phyloP scores from a whole-genome alignment of 2,329 filamentous ascomycete species.

The Phoma sp. region DNA sequence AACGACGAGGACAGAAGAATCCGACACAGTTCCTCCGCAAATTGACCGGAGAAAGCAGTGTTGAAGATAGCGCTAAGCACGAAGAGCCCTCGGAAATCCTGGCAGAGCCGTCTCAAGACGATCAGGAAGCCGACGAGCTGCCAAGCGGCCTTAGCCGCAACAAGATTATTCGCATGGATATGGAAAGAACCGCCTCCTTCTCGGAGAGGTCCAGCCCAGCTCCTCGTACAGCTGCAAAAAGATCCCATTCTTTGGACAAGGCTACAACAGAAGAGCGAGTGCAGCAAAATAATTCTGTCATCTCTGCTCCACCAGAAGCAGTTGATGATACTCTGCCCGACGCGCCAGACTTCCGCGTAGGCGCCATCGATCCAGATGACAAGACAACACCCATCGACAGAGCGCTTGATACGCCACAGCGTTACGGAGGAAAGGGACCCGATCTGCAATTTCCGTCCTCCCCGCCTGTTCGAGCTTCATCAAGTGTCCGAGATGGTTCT shows the following conservation, averaged over 20 bases:
- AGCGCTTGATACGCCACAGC: not conserved
- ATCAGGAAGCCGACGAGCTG: conserved; percentile 4
- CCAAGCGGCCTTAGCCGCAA: not conserved
- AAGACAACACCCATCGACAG: conserved; percentile 16
- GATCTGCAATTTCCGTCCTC: conserved; percentile 30
- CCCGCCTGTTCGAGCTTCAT: conserved; percentile 24
- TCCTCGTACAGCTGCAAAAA: not conserved
- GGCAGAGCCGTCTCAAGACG: not conserved
- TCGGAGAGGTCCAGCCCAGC: not conserved
- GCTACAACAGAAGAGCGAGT: not conserved
- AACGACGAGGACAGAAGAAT: conserved; percentile 12
- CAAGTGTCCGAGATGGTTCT: conserved; percentile 37
- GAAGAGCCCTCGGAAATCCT: not conserved
- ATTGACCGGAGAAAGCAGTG: conserved; percentile 27
- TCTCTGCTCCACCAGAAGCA: conserved; percentile 10
- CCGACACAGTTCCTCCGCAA: conserved; percentile 33
- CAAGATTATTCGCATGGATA: not conserved
- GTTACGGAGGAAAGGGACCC: not conserved
- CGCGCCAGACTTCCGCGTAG: not conserved
- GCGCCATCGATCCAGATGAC: conserved; percentile 8
- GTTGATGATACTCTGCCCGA: conserved; percentile 14
- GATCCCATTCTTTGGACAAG: not conserved
- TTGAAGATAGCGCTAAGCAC: not conserved
- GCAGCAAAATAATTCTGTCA: conserved; percentile 4
- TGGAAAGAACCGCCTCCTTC: too few relatives aligned